Percentiles rank a stretch among this genome's conserved stretches.
phyloP scores from a whole-genome alignment of 2,329 filamentous ascomycete species.

The Paecilomyces sp. region DNA sequence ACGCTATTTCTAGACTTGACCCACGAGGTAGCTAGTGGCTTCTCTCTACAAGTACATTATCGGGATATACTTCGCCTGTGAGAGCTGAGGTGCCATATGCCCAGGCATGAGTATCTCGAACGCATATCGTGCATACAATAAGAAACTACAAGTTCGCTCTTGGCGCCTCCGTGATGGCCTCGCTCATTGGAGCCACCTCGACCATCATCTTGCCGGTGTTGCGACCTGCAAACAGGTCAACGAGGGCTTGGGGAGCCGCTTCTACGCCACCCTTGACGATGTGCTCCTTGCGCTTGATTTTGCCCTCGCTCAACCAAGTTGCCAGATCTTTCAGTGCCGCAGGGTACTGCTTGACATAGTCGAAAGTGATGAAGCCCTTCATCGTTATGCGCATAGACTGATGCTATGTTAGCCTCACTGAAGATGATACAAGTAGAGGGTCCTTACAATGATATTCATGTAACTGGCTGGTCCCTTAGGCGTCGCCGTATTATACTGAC shows the following conservation, averaged over 20 bases:
- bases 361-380: constrained; percentile 68
- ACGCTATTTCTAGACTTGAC: too few species aligned
- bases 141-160: constrained; percentile 37
- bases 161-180: constrained; percentile 10
- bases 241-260: constrained; percentile 56
- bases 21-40: too few species aligned
- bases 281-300: constrained; percentile 64
- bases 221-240: constrained; percentile 58
- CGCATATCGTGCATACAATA: background rate
- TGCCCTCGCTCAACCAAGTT: constrained; percentile 64
- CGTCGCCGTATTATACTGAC: constrained; percentile 57
- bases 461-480: constrained; percentile 49
- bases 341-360: constrained; percentile 53
- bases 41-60: too few species aligned
- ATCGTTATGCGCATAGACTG: constrained; percentile 42
- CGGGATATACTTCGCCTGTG: too few species aligned
- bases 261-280: constrained; percentile 62
- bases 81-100: too few species aligned
- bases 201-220: constrained; percentile 63
- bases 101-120: too few species aligned
- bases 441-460: constrained; percentile 33
- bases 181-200: constrained; percentile 30
- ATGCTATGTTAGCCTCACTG: constrained; percentile 8
- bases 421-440: background rate
- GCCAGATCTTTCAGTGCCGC: constrained; percentile 55